These are phyloP conservation scores for Selenicereus undatus DNA, from an alignment of 148 eudicot genomes.

Conservation along the genomic window DNA sequence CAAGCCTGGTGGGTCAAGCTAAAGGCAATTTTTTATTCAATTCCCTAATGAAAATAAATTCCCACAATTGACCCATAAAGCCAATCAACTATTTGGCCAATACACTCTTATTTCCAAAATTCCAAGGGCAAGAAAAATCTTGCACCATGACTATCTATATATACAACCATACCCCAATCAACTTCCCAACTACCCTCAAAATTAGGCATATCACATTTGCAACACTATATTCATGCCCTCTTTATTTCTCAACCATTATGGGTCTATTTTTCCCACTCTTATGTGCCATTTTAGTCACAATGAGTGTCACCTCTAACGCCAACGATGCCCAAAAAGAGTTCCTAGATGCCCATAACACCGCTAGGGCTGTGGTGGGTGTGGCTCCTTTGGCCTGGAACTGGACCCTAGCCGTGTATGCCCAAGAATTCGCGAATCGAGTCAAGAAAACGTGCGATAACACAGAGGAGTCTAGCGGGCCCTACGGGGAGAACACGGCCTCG, in stretches of 20 bases:
- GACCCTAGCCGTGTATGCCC: constrained; percentile 24
- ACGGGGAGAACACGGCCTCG: constrained; percentile 32
- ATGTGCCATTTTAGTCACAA: constrained; percentile 13
- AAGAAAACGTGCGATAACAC: constrained; percentile 19
- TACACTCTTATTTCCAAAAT: no score
- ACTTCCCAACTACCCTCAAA: background rate
- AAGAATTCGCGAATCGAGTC: constrained; percentile 10
- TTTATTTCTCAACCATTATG: constrained; percentile 11
- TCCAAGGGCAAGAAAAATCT: background rate
- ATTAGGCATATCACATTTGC: background rate
- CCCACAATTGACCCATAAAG: background rate
- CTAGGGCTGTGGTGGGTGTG: constrained; percentile 27
- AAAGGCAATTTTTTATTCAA: background rate
- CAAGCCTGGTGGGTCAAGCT: background rate
- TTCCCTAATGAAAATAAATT: background rate
- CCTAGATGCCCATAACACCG: constrained; percentile 30
- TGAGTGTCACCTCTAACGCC: constrained; percentile 1
- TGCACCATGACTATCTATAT: background rate
- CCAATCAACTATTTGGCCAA: background rate
- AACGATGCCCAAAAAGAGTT: constrained; percentile 20
- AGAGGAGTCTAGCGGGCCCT: constrained; percentile 18
- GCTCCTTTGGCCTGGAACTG: constrained; percentile 27
- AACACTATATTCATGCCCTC: background rate
- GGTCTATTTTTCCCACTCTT: background rate
- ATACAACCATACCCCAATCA: background rate